A percentile compares a stretch with the other conserved stretches of the same genome.
These are phyloP conservation scores for Blastobotrys buckinghamii DNA, from an alignment of 1,139 yeast genomes.

Conservation along the genomic window DNA sequence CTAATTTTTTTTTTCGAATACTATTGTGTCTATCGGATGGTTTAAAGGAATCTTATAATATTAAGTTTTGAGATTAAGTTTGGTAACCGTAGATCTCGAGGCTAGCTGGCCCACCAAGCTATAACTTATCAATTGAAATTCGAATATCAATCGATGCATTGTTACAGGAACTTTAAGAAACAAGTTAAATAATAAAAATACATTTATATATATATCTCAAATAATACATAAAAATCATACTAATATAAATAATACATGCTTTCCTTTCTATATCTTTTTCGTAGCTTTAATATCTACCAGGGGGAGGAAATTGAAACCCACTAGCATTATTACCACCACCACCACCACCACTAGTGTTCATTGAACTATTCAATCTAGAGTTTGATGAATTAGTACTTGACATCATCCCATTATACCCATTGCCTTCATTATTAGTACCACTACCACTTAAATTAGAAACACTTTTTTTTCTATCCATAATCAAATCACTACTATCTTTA, in stretches of 20 bases:
- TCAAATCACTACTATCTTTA: not conserved
- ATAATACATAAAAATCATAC: not conserved
- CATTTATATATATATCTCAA: not conserved
- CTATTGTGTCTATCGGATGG: not conserved
- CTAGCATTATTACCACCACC: not conserved
- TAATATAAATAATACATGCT: too few relatives aligned
- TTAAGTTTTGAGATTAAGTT: too few relatives aligned
- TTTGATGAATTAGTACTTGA: not conserved
- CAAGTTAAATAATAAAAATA: not conserved
- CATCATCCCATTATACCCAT: too few relatives aligned
- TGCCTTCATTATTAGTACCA: not conserved
- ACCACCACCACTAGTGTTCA: not conserved
- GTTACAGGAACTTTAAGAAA: too few relatives aligned
- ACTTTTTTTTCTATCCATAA: not conserved
- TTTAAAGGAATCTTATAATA: too few relatives aligned
- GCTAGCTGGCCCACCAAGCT: too few relatives aligned
- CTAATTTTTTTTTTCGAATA: not conserved
- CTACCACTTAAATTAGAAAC: not conserved
- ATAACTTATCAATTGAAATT: too few relatives aligned
- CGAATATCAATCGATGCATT: too few relatives aligned
- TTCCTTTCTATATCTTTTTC: not conserved
- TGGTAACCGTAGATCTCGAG: too few relatives aligned
- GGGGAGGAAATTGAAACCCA: slow-evolving; percentile 11
- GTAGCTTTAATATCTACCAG: not conserved
- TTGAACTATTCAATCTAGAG: not conserved